Evolutionary conservation across 2,329 filamentous ascomycete genomes (phyloP), one percentile per base, ranked within the genome.

Genomic region (Didymella segeticola): DNA sequence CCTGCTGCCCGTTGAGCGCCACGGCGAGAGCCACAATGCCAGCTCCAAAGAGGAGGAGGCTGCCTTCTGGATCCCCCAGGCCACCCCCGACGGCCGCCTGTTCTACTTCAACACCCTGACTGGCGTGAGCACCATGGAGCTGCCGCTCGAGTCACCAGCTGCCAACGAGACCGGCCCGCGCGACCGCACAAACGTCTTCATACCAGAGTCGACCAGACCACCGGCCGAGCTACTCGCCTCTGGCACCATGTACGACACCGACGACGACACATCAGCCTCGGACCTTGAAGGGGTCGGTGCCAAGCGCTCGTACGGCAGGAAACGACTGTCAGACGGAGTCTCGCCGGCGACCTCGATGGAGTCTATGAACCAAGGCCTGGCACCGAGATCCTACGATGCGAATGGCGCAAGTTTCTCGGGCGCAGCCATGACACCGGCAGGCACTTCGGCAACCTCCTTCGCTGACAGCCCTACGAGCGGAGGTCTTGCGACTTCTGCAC

Each of bases 81-180:
- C 93, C 12, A 99, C 95, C 0, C 86, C 91, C 1, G 93, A 98
- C 72, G 95, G 95, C 47, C 85, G 93, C 51, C 78, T 99, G 20
- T 99, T 96, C 77, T 99, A 98, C 78, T 98, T 96, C 82, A 99
- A 99, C 75, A 98, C 93, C 58, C 87, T 97, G 79, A 99, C 95
- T 0, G 93, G 93, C 49, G 91, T 96, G 69, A 96, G 90, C 70
- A 96, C 90, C 59, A 95, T 93, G 86, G 95, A 99, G 72, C 80
- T 99, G 56, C 95, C 95, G 1, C 82, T 99, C 22, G 95, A 99
- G 73, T 93, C 93, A 14, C 93, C 95, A 1, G 91, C 89, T 6
- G 77, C 86, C 15, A 88, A 86, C 60, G 95, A 99, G 76, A 89
- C 84, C 49, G 93, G 93, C 1, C 95, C 95, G 2, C 85, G 89